Conservation (phyloP, 331 rosid species). For the Acacia pycnantha region DNA sequence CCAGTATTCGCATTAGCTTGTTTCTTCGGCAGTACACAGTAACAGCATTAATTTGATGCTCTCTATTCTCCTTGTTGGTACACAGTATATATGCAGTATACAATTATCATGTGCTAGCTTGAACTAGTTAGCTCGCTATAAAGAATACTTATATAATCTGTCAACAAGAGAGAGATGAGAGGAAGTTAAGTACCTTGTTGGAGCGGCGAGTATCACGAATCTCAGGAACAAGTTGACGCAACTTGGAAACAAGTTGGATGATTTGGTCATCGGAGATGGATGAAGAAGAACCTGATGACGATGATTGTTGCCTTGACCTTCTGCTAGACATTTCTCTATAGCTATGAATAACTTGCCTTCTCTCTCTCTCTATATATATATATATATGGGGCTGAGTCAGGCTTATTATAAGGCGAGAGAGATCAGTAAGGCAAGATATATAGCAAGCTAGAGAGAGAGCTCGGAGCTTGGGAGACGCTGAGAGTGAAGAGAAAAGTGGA, state of each 20-base stretch:
- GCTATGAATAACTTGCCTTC: not conserved
- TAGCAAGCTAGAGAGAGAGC: not conserved
- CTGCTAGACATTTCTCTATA: conserved; percentile 4
- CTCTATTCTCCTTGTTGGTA: not conserved
- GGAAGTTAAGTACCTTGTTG: not conserved
- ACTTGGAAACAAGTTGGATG: conserved; percentile 10
- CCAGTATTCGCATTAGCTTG: not conserved
- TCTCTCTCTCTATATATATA: not conserved
- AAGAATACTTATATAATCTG: not conserved
- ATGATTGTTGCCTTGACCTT: conserved; percentile 16
- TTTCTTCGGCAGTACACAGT: not conserved
- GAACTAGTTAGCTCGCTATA: not conserved
- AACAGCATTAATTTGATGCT: not conserved
- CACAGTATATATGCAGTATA: not conserved
- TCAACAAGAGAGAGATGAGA: not conserved
- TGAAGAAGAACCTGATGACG: conserved; percentile 9
- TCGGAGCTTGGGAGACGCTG: not conserved
- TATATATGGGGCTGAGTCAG: not conserved
- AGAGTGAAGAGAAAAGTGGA: not conserved
- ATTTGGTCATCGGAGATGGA: conserved; percentile 18
- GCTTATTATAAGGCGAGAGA: not conserved
- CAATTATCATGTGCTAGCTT: not conserved
- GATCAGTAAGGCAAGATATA: not conserved
- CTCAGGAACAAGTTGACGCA: conserved; percentile 23
- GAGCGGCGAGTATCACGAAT: conserved; percentile 19